Percentiles rank a stretch among this genome's conserved stretches.
Evolutionary conservation across 306 rosid species (phyloP).

Genomic region (Morella rubra): DNA sequence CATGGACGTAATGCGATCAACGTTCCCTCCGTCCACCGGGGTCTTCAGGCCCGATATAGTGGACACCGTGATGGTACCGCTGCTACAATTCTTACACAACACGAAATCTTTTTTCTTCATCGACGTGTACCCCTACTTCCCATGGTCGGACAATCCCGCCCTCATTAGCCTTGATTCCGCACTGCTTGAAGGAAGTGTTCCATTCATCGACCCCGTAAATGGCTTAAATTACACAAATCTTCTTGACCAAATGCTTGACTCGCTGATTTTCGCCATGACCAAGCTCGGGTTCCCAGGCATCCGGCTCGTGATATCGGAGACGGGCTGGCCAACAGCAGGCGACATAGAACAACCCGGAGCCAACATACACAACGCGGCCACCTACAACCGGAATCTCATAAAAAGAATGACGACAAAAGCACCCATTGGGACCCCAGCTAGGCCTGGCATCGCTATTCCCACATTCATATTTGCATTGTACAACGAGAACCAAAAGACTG

Average conservation of each 20-base stretch:
- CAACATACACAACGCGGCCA: conserved; percentile 57
- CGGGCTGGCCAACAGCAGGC: conserved; percentile 78
- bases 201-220: conserved; percentile 37
- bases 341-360: conserved; percentile 54
- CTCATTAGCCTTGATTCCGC: conserved; percentile 63
- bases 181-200: conserved; percentile 35
- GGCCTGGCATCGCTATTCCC: conserved; percentile 58
- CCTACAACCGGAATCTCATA: conserved; percentile 62
- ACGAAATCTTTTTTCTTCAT: conserved; percentile 72
- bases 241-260: conserved; percentile 86
- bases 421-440: conserved; percentile 61
- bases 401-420: conserved; percentile 50
- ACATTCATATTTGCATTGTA: conserved; percentile 70
- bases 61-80: conserved; percentile 45
- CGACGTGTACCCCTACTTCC: conserved; percentile 72
- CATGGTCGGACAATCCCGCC: conserved; percentile 58
- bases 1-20: conserved; percentile 61
- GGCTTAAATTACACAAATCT: conserved; percentile 66
- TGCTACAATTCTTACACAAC: conserved; percentile 56
- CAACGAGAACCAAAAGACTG: conserved; percentile 67
- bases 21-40: conserved; percentile 64
- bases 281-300: conserved; percentile 64
- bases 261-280: conserved; percentile 66
- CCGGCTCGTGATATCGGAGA: conserved; percentile 56
- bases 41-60: conserved; percentile 44